Evolutionary conservation across 371 early-diverging fungal genomes (phyloP).

Genomic region (Apophysomyces variabilis): DNA sequence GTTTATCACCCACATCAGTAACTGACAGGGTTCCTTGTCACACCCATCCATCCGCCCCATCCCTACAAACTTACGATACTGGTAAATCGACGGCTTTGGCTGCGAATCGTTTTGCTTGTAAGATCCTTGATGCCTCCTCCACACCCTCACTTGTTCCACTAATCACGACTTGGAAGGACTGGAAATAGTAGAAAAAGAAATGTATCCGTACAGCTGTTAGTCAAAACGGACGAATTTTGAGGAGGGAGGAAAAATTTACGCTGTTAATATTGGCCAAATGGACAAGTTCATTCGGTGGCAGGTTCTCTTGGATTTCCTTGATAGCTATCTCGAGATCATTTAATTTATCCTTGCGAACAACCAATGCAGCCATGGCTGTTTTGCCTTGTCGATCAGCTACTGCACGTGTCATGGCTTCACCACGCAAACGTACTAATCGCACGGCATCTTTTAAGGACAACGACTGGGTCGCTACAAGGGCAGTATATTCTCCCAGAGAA

Average conservation of each 20-base stretch:
- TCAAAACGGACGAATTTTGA: too few species aligned
- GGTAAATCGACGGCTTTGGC: slow-evolving; percentile 88
- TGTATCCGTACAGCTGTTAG: background rate
- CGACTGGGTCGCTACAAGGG: slow-evolving; percentile 81
- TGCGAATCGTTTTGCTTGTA: slow-evolving; percentile 81
- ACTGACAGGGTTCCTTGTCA: background rate
- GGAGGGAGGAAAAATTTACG: slow-evolving; percentile 33
- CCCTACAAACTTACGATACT: slow-evolving; percentile 71
- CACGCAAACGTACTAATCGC: slow-evolving; percentile 82
- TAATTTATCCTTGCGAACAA: slow-evolving; percentile 76
- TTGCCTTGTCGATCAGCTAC: slow-evolving; percentile 64
- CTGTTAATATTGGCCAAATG: slow-evolving; percentile 91
- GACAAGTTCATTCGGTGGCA: slow-evolving; percentile 74
- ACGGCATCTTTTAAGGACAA: slow-evolving; percentile 83
- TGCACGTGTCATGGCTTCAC: slow-evolving; percentile 86
- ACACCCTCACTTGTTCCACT: slow-evolving; percentile 90
- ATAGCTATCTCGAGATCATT: slow-evolving; percentile 70
- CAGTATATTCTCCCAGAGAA: slow-evolving; percentile 94
- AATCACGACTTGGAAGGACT: slow-evolving; percentile 85
- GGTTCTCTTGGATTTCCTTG: slow-evolving; percentile 61
- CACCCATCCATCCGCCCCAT: too few species aligned
- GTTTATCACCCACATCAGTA: background rate
- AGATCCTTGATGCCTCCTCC: slow-evolving; percentile 77
- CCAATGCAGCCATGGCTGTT: slow-evolving; percentile 90
- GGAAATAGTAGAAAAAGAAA: slow-evolving; percentile 19